Conservation (phyloP, 169 alveolate species). For the Eimeria falciformis region DNA sequence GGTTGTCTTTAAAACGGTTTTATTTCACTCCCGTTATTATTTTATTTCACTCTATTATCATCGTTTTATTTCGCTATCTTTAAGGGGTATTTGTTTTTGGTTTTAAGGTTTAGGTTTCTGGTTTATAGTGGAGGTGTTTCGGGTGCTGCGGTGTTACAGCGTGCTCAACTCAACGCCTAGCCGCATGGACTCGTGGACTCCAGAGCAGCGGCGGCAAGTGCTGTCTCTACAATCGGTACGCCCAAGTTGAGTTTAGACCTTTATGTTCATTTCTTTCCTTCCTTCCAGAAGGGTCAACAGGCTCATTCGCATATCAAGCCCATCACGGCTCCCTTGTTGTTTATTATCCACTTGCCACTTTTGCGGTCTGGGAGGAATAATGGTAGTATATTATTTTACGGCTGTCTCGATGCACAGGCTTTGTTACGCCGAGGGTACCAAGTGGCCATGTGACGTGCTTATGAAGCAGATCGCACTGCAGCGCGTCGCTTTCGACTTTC, state of each 20-base stretch:
- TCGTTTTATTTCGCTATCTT: too few species aligned
- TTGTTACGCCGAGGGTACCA: conserved; percentile 19
- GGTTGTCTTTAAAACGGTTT: neutral
- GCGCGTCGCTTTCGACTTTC: too few species aligned
- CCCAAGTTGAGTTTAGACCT: neutral
- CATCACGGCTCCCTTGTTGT: neutral
- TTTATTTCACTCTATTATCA: too few species aligned
- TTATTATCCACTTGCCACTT: neutral
- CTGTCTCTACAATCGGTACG: conserved; percentile 29
- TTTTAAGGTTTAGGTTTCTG: too few species aligned
- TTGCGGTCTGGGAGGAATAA: neutral
- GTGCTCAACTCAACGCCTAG: neutral
- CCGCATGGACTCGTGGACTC: conserved; percentile 35
- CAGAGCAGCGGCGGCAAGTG: conserved; percentile 30
- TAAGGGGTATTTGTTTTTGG: too few species aligned
- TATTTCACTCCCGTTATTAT: too few species aligned
- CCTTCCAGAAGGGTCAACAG: neutral
- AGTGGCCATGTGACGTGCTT: neutral
- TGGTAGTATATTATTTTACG: neutral
- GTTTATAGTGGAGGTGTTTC: neutral
- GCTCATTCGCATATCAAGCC: neutral
- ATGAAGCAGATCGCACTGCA: too few species aligned
- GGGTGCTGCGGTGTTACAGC: neutral
- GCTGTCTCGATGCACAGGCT: neutral
- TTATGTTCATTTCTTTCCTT: neutral